Evolutionary conservation across 345 rosid genomes (phyloP).

Genomic region (Rhodamnia argentea): DNA sequence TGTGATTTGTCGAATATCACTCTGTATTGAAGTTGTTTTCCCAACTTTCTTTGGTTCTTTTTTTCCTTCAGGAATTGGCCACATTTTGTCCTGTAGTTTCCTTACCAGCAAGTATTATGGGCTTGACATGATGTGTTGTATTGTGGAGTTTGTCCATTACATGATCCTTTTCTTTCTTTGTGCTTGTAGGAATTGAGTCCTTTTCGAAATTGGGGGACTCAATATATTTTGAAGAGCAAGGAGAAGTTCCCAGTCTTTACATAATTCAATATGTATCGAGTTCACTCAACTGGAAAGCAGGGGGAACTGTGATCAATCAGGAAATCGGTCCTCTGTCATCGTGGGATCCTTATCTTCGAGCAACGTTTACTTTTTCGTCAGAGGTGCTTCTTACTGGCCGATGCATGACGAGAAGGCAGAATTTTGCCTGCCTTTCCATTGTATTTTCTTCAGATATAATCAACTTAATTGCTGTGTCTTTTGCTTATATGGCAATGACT

Average conservation of each 20-base stretch:
- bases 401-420: background rate
- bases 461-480: background rate
- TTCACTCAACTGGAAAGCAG: conserved; percentile 57
- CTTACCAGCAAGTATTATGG: background rate
- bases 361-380: conserved; percentile 35
- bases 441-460: background rate
- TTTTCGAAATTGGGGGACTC: conserved; percentile 96
- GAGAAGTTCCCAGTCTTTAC: conserved; percentile 53
- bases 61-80: background rate
- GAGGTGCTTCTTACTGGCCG: conserved; percentile 19
- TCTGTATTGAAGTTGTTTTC: background rate
- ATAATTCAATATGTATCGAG: conserved; percentile 77
- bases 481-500: background rate
- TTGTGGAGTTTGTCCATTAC: background rate
- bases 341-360: conserved; percentile 50
- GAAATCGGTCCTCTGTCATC: conserved; percentile 60
- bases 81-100: background rate
- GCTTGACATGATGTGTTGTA: background rate
- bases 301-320: conserved; percentile 41
- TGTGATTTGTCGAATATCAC: background rate
- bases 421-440: background rate
- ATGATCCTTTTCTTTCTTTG: background rate
- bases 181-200: conserved; percentile 59
- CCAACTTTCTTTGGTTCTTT: background rate
- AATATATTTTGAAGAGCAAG: conserved; percentile 77